A percentile compares a stretch with the other conserved stretches of the same genome.
Conservation (phyloP, 371 early-diverging fungal genomes). For the Syncephalastrum contaminatum region DNA sequence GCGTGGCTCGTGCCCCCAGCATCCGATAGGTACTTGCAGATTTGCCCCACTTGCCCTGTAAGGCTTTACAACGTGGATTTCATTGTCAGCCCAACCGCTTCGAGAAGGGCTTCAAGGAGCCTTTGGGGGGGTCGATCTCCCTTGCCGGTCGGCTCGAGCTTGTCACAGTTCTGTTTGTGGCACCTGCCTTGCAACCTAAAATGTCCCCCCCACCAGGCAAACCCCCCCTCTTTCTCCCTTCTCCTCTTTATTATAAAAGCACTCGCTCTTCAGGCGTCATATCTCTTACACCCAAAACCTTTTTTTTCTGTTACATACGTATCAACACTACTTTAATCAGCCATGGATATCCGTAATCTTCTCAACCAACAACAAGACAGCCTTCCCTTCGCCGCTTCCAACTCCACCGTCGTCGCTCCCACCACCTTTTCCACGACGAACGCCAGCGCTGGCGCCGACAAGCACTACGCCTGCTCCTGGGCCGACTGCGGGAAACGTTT, state of each 20-base stretch:
- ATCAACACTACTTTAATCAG: neutral
- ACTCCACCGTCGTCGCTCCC: neutral
- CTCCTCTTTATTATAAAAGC: conserved; percentile 15
- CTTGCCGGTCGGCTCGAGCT: conserved; percentile 7
- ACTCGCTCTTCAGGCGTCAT: conserved; percentile 10
- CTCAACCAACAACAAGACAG: conserved; percentile 30
- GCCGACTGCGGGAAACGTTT: conserved; percentile 69
- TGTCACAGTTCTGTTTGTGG: conserved; percentile 17
- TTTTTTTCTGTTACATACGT: conserved; percentile 6
- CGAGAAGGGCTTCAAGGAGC: conserved; percentile 1
- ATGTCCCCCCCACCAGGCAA: conserved; percentile 1
- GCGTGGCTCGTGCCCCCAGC: conserved; percentile 23
- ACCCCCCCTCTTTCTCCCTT: conserved; percentile 1
- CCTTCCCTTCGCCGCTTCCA: conserved; percentile 1
- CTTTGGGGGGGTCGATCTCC: conserved; percentile 1
- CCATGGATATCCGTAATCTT: conserved; percentile 49
- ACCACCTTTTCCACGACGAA: neutral
- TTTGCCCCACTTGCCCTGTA: conserved; percentile 15
- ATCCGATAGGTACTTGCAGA: conserved; percentile 22
- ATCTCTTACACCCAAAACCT: conserved; percentile 9
- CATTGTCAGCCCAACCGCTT: conserved; percentile 8
- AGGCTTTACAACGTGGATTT: conserved; percentile 1
- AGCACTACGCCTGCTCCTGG: conserved; percentile 66
- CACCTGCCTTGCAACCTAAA: conserved; percentile 14
- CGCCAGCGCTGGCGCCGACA: conserved; percentile 25